These are phyloP conservation scores for Clarireedia paspali DNA, from an alignment of 2,329 filamentous ascomycete species.

Conservation along the genomic window DNA sequence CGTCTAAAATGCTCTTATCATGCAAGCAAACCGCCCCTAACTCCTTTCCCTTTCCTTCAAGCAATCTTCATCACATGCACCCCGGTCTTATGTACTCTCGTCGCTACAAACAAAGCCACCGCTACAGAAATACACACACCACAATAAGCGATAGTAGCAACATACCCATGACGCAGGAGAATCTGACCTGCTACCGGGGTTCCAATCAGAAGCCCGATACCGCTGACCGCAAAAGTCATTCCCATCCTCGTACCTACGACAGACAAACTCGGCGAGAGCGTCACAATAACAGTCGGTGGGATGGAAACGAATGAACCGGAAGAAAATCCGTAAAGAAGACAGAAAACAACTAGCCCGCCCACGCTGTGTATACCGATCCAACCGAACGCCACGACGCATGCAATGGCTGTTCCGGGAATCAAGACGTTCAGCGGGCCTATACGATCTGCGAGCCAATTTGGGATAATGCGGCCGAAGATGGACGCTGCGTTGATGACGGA, in stretches of 20 bases:
- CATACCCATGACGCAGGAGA: background rate
- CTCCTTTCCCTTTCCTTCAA: background rate
- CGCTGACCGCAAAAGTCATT: constrained; percentile 10
- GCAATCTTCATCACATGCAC: background rate
- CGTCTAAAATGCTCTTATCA: too few species aligned
- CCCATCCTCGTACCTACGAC: constrained; percentile 13
- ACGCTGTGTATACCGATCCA: constrained; percentile 13
- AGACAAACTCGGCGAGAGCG: constrained; percentile 5
- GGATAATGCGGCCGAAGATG: constrained; percentile 17
- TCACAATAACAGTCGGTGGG: constrained; percentile 12
- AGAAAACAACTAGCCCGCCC: constrained; percentile 11
- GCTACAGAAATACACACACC: background rate
- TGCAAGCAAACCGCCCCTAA: too few species aligned
- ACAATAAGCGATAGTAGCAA: constrained; percentile 1
- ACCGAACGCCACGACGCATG: constrained; percentile 9
- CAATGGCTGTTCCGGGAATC: constrained; percentile 10
- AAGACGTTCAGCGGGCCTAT: constrained; percentile 30
- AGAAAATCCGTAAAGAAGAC: constrained; percentile 16
- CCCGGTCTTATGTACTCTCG: constrained; percentile 1
- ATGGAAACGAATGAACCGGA: constrained; percentile 15
- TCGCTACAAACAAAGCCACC: background rate
- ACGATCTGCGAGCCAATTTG: constrained; percentile 15
- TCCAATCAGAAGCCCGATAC: constrained; percentile 11
- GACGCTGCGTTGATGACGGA: constrained; percentile 17
- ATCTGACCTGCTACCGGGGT: constrained; percentile 9